Evolutionary conservation across 148 eudicot species (phyloP).

Genomic region (Polygonum aviculare): DNA sequence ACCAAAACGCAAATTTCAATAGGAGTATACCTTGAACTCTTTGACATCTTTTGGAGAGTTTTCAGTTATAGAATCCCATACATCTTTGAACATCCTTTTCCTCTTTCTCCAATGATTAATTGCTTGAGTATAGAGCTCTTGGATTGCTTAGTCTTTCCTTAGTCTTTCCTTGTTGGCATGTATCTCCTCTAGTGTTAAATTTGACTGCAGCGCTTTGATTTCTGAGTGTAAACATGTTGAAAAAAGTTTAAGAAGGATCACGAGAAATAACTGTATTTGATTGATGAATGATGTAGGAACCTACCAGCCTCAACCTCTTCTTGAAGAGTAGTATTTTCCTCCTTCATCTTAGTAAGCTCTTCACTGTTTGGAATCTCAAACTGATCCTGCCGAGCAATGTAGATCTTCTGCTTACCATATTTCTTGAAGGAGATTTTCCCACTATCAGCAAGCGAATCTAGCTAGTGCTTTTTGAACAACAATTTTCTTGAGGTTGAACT

Average conservation of each 20-base stretch:
- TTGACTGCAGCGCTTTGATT: slow-evolving; percentile 72
- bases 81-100: slow-evolving; percentile 87
- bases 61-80: slow-evolving; percentile 95
- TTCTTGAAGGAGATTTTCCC: slow-evolving; percentile 78
- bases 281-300: background rate
- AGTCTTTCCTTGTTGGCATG: slow-evolving; percentile 42
- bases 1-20: background rate
- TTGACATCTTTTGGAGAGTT: slow-evolving; percentile 72
- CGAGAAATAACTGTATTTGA: too few relatives aligned
- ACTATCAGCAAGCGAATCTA: slow-evolving; percentile 66
- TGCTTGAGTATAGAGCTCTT: slow-evolving; percentile 40
- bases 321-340: slow-evolving; percentile 64
- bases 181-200: slow-evolving; percentile 76
- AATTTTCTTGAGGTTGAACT: slow-evolving; percentile 84
- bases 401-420: slow-evolving; percentile 96
- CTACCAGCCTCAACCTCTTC: slow-evolving; percentile 89
- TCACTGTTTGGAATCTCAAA: slow-evolving; percentile 82
- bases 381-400: slow-evolving; percentile 89
- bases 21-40: slow-evolving; percentile 63
- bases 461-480: slow-evolving; percentile 88
- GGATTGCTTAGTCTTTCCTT: slow-evolving; percentile 50
- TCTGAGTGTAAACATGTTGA: slow-evolving; percentile 30
- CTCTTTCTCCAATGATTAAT: slow-evolving; percentile 81
- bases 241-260: background rate
- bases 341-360: slow-evolving; percentile 85